Evolutionary conservation across 1,284 basidiomycete species (phyloP).

Genomic region (Mixia osmundae): DNA sequence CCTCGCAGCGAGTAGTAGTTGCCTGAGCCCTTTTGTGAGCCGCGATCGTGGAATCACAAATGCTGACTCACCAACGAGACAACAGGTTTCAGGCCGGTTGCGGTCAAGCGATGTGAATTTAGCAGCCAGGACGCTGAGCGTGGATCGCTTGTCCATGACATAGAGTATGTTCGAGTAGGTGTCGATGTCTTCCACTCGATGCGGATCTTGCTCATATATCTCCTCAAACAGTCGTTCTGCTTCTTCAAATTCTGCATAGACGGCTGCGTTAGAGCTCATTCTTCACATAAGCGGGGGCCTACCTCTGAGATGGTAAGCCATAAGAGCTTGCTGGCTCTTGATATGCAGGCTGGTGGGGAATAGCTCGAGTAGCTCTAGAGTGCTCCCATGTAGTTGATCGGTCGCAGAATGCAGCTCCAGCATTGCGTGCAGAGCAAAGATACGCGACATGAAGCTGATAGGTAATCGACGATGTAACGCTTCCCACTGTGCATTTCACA

Average conservation of each 20-base stretch:
- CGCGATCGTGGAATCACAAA: not conserved
- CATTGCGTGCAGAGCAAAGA: constrained; percentile 74
- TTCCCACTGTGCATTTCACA: constrained; percentile 11
- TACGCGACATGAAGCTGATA: constrained; percentile 44
- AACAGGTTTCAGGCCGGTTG: constrained; percentile 82
- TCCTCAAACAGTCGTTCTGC: constrained; percentile 63
- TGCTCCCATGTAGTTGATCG: constrained; percentile 43
- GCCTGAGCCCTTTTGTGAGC: constrained; percentile 35
- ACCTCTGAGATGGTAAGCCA: constrained; percentile 78
- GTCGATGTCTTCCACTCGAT: constrained; percentile 82
- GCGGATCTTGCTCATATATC: constrained; percentile 57
- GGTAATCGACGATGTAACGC: constrained; percentile 35
- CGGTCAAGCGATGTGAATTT: constrained; percentile 67
- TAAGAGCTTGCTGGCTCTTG: constrained; percentile 58
- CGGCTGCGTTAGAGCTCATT: not conserved
- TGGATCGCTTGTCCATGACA: constrained; percentile 67
- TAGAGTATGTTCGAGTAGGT: constrained; percentile 94
- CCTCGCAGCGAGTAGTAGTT: constrained; percentile 85
- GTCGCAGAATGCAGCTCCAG: constrained; percentile 76
- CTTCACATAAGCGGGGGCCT: constrained; percentile 16
- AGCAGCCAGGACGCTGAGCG: constrained; percentile 76
- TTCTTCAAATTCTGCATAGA: constrained; percentile 46
- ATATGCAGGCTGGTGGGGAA: constrained; percentile 72
- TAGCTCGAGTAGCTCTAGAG: constrained; percentile 50
- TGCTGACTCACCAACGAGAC: constrained; percentile 50